These are phyloP conservation scores for Pseudodiploospora longispora DNA, from an alignment of 2,329 filamentous ascomycete species.

Conservation along the genomic window DNA sequence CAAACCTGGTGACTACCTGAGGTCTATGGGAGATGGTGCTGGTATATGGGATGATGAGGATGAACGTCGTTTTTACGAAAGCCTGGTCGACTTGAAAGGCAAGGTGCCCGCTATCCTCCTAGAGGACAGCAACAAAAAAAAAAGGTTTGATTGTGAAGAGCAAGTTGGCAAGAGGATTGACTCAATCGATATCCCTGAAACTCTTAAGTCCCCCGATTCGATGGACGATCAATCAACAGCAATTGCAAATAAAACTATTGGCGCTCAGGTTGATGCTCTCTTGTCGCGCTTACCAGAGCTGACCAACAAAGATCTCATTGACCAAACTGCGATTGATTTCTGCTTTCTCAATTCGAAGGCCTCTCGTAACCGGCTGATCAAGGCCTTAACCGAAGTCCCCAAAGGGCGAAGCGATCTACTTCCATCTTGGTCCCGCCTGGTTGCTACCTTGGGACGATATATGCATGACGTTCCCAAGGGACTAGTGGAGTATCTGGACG, in stretches of 20 bases:
- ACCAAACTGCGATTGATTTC: slow-evolving; percentile 90
- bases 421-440: slow-evolving; percentile 82
- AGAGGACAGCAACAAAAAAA: slow-evolving; percentile 94
- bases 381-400: slow-evolving; percentile 87
- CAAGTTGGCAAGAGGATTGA: slow-evolving; percentile 70
- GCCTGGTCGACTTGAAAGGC: slow-evolving; percentile 87
- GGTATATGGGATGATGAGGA: slow-evolving; percentile 99
- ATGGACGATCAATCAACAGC: slow-evolving; percentile 81
- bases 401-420: slow-evolving; percentile 89
- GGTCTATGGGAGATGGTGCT: slow-evolving; percentile 79
- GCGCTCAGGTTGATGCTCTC: slow-evolving; percentile 89
- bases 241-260: slow-evolving; percentile 95
- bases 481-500: slow-evolving; percentile 84
- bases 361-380: slow-evolving; percentile 87
- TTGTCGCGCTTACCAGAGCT: slow-evolving; percentile 83
- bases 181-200: slow-evolving; percentile 37
- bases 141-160: slow-evolving; percentile 64
- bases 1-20: slow-evolving; percentile 87
- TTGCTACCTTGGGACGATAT: slow-evolving; percentile 88
- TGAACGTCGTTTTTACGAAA: slow-evolving; percentile 96
- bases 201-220: slow-evolving; percentile 44
- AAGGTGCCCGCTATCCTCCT: slow-evolving; percentile 90
- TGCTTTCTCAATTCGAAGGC: slow-evolving; percentile 98
- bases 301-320: slow-evolving; percentile 83
- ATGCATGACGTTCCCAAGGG: slow-evolving; percentile 92